Conservation (phyloP, 257 asterid species). For the Knoxia roxburghii region DNA sequence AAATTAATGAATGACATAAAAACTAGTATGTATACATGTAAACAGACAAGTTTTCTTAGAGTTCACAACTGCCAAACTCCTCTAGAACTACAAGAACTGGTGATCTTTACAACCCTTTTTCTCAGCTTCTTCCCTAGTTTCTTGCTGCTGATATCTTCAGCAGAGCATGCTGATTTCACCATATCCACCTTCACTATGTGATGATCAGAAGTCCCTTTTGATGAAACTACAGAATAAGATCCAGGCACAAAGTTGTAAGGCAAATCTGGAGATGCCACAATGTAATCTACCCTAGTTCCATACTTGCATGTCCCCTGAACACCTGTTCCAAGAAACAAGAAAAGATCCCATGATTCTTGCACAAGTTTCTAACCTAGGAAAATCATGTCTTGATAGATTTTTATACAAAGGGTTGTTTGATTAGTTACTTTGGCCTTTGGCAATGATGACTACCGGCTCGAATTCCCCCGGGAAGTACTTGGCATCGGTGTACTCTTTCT, state of each 20-base stretch:
- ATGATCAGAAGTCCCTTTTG: slow-evolving; percentile 93
- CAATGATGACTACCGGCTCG: slow-evolving; percentile 79
- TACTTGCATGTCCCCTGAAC: slow-evolving; percentile 95
- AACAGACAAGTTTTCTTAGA: not conserved
- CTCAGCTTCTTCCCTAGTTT: slow-evolving; percentile 28
- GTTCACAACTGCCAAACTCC: slow-evolving; percentile 21
- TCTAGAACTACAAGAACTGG: slow-evolving; percentile 41
- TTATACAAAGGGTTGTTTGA: not conserved
- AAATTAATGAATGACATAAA: too few species aligned
- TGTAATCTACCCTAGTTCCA: slow-evolving; percentile 87
- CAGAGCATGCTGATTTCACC: slow-evolving; percentile 31
- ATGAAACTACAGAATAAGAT: slow-evolving; percentile 77
- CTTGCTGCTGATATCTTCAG: slow-evolving; percentile 18
- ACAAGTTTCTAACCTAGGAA: not conserved
- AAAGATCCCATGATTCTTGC: not conserved
- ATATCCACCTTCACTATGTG: slow-evolving; percentile 84
- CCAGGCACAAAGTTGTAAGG: slow-evolving; percentile 70
- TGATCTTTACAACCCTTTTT: slow-evolving; percentile 31
- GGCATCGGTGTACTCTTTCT: slow-evolving; percentile 60
- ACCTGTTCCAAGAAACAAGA: slow-evolving; percentile 35
- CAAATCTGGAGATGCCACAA: slow-evolving; percentile 47
- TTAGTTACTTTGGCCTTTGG: slow-evolving; percentile 87
- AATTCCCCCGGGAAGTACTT: slow-evolving; percentile 76
- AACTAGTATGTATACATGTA: not conserved
- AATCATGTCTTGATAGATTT: not conserved